These are phyloP conservation scores for Tetrapisispora pingtungensis DNA, from an alignment of 805 yeast genomes.

Conservation along the genomic window DNA sequence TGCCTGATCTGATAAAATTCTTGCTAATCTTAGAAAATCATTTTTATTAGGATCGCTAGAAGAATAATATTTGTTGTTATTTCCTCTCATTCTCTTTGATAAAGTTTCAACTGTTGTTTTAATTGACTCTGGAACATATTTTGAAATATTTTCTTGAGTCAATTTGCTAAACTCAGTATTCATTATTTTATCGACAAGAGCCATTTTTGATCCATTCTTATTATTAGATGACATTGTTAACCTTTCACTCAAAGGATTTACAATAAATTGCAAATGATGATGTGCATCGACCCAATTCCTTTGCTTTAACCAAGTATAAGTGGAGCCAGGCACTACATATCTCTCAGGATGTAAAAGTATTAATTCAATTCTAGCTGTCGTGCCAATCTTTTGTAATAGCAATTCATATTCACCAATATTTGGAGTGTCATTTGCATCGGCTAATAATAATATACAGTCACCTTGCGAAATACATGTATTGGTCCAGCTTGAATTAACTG, in stretches of 20 bases:
- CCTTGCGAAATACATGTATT: constrained; percentile 89
- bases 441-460: constrained; percentile 81
- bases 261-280: constrained; percentile 70
- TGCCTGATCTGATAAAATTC: constrained; percentile 85
- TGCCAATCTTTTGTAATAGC: constrained; percentile 58
- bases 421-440: constrained; percentile 69
- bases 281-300: constrained; percentile 89
- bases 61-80: constrained; percentile 22
- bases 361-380: constrained; percentile 81
- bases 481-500: constrained; percentile 80
- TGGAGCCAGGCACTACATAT: constrained; percentile 74
- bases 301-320: constrained; percentile 73
- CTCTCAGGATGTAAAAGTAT: constrained; percentile 77
- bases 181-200: constrained; percentile 21
- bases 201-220: constrained; percentile 10
- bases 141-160: constrained; percentile 26
- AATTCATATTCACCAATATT: constrained; percentile 80
- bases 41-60: constrained; percentile 50
- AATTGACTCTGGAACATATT: constrained; percentile 26
- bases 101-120: constrained; percentile 31
- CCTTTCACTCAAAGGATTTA: constrained; percentile 14
- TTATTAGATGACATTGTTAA: constrained; percentile 15
- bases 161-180: constrained; percentile 25
- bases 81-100: constrained; percentile 24
- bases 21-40: constrained; percentile 82